phyloP scores from a whole-genome alignment of 2,329 filamentous ascomycete genomes.

The Rhinocladiella similis region DNA sequence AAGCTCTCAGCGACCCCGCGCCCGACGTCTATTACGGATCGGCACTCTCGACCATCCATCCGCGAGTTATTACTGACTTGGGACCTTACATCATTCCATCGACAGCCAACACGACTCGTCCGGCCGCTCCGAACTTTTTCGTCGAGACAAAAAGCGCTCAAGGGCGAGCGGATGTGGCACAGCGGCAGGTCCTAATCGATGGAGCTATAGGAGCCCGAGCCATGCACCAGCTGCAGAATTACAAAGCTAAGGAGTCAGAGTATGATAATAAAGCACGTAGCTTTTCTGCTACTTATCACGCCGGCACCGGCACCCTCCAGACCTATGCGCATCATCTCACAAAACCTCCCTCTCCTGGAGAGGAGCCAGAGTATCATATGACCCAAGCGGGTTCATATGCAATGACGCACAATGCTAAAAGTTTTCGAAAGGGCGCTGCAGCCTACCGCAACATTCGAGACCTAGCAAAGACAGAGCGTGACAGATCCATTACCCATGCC shows the following conservation, averaged over 20 bases:
- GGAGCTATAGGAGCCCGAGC: constrained; percentile 25
- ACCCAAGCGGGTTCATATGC: constrained; percentile 34
- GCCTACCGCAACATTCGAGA: constrained; percentile 46
- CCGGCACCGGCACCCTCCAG: constrained; percentile 26
- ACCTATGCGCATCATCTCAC: constrained; percentile 16
- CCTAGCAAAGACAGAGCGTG: constrained; percentile 39
- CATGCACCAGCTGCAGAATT: constrained; percentile 25
- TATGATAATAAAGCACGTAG: constrained; percentile 45
- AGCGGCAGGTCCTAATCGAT: constrained; percentile 14
- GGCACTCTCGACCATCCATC: constrained; percentile 14
- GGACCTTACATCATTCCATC: constrained; percentile 27
- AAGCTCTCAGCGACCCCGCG: constrained; percentile 9
- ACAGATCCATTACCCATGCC: constrained; percentile 36
- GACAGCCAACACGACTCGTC: constrained; percentile 29
- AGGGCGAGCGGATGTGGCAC: constrained; percentile 15
- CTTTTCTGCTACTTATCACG: constrained; percentile 41
- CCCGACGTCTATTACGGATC: constrained; percentile 22
- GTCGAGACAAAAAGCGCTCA: constrained; percentile 17
- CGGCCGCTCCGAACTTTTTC: constrained; percentile 24
- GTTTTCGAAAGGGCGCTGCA: constrained; percentile 38
- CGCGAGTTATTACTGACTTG: constrained; percentile 20
- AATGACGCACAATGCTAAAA: constrained; percentile 33
- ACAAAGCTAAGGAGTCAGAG: constrained; percentile 29
- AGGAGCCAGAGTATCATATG: constrained; percentile 42
- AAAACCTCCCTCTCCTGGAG: constrained; percentile 19